Conservation (phyloP, 768 basidiomycete species). For the Boletus speciosus region DNA sequence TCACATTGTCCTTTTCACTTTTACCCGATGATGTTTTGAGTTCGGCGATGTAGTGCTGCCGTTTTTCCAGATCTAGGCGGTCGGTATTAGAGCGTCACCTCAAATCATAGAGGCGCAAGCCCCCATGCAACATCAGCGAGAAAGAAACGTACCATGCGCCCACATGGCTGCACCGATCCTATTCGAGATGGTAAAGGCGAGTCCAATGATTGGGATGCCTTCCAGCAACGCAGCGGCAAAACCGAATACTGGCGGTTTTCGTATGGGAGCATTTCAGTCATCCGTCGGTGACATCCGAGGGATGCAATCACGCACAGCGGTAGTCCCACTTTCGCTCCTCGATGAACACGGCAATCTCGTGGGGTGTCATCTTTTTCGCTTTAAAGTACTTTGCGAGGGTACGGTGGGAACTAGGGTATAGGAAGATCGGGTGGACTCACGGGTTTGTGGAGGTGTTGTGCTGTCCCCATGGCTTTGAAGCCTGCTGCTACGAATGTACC, state of each 20-base stretch:
- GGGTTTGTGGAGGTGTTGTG: constrained; percentile 62
- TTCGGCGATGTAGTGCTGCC: constrained; percentile 45
- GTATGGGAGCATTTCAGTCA: background rate
- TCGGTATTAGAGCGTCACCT: background rate
- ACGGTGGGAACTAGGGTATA: background rate
- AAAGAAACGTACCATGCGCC: constrained; percentile 49
- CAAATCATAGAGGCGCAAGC: no score
- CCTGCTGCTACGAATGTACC: constrained; percentile 60
- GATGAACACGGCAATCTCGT: constrained; percentile 70
- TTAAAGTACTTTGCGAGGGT: constrained; percentile 63
- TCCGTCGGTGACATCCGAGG: background rate
- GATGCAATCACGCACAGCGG: constrained; percentile 43
- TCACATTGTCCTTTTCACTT: background rate
- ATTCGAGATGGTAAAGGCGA: constrained; percentile 83
- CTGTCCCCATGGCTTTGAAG: constrained; percentile 66
- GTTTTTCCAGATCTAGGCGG: constrained; percentile 58
- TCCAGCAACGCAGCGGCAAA: constrained; percentile 82
- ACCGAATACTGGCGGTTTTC: constrained; percentile 61
- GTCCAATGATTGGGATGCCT: constrained; percentile 65
- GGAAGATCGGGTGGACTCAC: constrained; percentile 36
- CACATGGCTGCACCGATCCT: constrained; percentile 94
- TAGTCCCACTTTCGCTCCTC: constrained; percentile 93
- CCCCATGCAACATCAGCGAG: background rate
- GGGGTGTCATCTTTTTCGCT: constrained; percentile 73
- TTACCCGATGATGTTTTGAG: background rate